These are phyloP conservation scores for Xanthoparmelia taractica DNA, from an alignment of 495 filamentous ascomycete genomes.

Conservation along the genomic window DNA sequence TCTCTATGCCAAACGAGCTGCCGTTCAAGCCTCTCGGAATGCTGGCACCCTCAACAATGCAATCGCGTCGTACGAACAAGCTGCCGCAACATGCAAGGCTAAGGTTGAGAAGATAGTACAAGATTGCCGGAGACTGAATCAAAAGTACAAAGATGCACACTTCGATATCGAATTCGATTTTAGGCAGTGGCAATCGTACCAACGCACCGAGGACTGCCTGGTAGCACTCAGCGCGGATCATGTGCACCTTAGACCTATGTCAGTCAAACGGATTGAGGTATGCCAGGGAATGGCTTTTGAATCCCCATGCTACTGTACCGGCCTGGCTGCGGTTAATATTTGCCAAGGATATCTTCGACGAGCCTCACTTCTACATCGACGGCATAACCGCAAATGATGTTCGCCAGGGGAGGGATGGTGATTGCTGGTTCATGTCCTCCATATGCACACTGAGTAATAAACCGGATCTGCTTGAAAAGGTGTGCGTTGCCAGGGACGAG, in stretches of 20 bases:
- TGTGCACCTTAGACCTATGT: constrained; percentile 47
- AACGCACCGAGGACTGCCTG: constrained; percentile 45
- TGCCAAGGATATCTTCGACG: constrained; percentile 74
- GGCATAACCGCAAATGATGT: constrained; percentile 76
- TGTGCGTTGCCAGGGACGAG: constrained; percentile 81
- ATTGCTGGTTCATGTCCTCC: constrained; percentile 89
- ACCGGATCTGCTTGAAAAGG: constrained; percentile 62
- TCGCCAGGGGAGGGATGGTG: constrained; percentile 68
- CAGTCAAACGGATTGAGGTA: constrained; percentile 57
- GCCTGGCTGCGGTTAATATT: background rate
- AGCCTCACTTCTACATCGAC: constrained; percentile 76
- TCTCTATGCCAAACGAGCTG: constrained; percentile 54
- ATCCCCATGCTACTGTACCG: constrained; percentile 16
- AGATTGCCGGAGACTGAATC: constrained; percentile 76
- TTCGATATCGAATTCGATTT: constrained; percentile 82
- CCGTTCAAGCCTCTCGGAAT: constrained; percentile 45
- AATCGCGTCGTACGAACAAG: constrained; percentile 62
- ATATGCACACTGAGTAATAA: constrained; percentile 77
- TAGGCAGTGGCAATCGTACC: constrained; percentile 39
- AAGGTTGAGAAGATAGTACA: constrained; percentile 74
- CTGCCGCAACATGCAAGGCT: constrained; percentile 54
- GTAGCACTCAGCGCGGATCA: constrained; percentile 47
- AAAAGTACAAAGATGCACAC: constrained; percentile 81
- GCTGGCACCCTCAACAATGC: constrained; percentile 47
- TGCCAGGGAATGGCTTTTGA: background rate